These are phyloP conservation scores for Penicillium maclennaniae DNA, from an alignment of 495 filamentous ascomycete genomes.

Conservation along the genomic window DNA sequence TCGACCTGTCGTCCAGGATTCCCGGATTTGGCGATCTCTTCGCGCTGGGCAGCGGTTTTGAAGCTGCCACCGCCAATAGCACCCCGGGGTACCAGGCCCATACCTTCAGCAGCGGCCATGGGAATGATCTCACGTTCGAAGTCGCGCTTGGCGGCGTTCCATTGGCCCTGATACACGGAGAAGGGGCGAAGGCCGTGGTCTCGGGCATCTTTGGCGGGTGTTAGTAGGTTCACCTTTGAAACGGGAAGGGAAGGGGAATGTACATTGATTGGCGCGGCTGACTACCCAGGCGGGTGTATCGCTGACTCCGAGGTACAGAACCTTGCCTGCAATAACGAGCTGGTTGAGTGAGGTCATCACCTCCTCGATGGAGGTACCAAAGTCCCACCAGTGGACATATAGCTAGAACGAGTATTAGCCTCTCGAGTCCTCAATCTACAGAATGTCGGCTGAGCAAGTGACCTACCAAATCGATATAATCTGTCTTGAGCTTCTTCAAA, in stretches of 20 bases:
- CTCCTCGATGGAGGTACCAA: conserved; percentile 40
- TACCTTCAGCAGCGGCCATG: conserved; percentile 63
- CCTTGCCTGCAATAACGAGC: conserved; percentile 38
- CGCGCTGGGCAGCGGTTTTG: conserved; percentile 21
- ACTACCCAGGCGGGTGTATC: conserved; percentile 63
- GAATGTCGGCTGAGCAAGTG: not conserved
- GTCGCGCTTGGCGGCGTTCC: conserved; percentile 58
- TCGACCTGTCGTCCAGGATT: conserved; percentile 20
- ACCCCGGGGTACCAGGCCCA: conserved; percentile 64
- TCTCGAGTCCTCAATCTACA: too few relatives aligned
- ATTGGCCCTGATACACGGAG: conserved; percentile 63
- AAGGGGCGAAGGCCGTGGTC: conserved; percentile 62
- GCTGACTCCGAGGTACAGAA: conserved; percentile 45
- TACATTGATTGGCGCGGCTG: conserved; percentile 56
- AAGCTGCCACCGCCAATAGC: conserved; percentile 55
- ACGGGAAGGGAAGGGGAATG: not conserved
- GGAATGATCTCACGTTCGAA: conserved; percentile 69
- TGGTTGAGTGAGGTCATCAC: conserved; percentile 42
- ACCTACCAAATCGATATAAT: conserved; percentile 67
- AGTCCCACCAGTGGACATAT: conserved; percentile 48
- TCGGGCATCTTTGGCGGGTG: conserved; percentile 51
- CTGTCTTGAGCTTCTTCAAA: conserved; percentile 60
- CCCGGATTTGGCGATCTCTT: conserved; percentile 14
- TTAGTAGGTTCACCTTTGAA: not conserved
- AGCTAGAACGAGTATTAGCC: not conserved